phyloP scores from a whole-genome alignment of 495 filamentous ascomycete genomes.

The Penicillium cosmopolitanum region DNA sequence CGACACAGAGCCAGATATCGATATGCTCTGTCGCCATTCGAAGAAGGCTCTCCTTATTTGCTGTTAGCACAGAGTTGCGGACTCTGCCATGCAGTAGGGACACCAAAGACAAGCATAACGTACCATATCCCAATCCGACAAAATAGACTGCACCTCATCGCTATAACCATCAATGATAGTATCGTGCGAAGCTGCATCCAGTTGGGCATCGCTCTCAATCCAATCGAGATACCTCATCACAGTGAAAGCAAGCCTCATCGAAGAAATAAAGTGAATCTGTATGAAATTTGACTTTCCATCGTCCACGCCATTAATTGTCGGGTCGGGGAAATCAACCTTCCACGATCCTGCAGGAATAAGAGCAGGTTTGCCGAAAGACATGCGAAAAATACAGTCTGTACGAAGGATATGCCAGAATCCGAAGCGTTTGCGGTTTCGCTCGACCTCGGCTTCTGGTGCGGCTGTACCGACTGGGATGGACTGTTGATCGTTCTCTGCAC shows the following conservation, averaged over 20 bases:
- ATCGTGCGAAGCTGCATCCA: conserved; percentile 2
- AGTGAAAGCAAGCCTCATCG: conserved; percentile 24
- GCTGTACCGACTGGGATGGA: too few relatives aligned
- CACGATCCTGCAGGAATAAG: conserved; percentile 23
- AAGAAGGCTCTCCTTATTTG: conserved; percentile 20
- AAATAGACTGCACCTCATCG: conserved; percentile 21
- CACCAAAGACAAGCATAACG: not conserved
- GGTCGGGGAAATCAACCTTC: conserved; percentile 29
- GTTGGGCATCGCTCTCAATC: conserved; percentile 1
- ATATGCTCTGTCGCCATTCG: conserved; percentile 15
- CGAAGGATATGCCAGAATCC: conserved; percentile 31
- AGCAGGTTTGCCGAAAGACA: conserved; percentile 23
- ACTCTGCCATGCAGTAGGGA: too few relatives aligned
- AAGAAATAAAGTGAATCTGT: conserved; percentile 31
- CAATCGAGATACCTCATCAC: conserved; percentile 23
- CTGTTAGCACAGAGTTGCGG: too few relatives aligned
- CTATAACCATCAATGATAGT: conserved; percentile 14
- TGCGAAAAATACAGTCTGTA: conserved; percentile 24
- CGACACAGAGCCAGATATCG: conserved; percentile 25
- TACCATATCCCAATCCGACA: conserved; percentile 24
- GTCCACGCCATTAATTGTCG: conserved; percentile 21
- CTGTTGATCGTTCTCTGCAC: too few relatives aligned
- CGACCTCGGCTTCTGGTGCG: conserved; percentile 4
- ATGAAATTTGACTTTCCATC: conserved; percentile 20
- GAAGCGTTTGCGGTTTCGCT: conserved; percentile 27